Conservation (phyloP, 106 monocot species). For the Platanthera guangdongensis region DNA sequence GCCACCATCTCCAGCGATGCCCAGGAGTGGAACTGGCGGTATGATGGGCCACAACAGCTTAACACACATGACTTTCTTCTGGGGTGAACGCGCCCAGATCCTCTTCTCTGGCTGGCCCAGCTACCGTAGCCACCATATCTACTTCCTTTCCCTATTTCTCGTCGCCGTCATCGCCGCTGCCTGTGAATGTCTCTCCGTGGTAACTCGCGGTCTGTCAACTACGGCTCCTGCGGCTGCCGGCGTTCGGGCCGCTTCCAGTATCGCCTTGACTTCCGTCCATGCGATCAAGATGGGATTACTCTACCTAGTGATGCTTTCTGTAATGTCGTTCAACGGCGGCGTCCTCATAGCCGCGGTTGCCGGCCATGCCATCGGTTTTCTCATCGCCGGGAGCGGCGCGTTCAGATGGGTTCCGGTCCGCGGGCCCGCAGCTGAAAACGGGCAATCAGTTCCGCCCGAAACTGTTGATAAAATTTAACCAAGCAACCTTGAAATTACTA, state of each 20-base stretch:
- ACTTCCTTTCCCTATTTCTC: slow-evolving; percentile 13
- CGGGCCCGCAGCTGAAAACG: background rate
- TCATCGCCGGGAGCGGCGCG: background rate
- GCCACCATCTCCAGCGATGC: no score
- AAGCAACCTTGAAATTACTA: no score
- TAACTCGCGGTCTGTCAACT: background rate
- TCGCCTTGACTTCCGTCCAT: background rate
- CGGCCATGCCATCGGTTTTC: slow-evolving; percentile 12
- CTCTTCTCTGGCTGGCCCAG: slow-evolving; percentile 26
- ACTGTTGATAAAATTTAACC: no score
- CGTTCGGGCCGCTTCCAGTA: background rate
- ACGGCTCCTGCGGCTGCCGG: no score
- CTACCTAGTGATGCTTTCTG: background rate
- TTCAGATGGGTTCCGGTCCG: background rate
- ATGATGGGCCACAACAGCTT: background rate
- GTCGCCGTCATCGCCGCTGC: slow-evolving; percentile 1
- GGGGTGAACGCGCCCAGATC: slow-evolving; percentile 18
- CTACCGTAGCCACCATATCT: slow-evolving; percentile 5
- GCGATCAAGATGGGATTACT: background rate
- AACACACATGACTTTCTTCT: slow-evolving; percentile 38
- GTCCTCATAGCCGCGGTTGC: slow-evolving; percentile 5
- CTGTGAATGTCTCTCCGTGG: slow-evolving; percentile 6
- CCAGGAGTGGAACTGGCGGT: no score
- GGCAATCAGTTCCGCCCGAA: no score
- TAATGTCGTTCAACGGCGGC: slow-evolving; percentile 17